Conservation (phyloP, 495 filamentous ascomycete genomes). For the Xylona heveae region DNA sequence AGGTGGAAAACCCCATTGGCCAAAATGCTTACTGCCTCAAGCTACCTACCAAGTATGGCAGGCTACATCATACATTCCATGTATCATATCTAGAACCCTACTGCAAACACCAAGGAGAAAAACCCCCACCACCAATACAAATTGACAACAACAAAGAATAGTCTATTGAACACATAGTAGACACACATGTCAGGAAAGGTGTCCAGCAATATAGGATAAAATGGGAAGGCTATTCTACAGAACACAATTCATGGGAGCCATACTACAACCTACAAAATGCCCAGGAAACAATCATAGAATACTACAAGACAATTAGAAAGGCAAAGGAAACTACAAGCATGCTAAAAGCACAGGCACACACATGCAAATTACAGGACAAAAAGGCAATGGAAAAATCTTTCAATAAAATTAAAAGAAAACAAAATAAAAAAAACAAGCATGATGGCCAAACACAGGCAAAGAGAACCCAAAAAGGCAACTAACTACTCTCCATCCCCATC, state of each 20-base stretch:
- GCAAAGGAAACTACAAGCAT: neutral
- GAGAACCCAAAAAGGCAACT: too few species aligned
- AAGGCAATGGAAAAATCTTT: neutral
- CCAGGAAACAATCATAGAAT: neutral
- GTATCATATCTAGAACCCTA: conserved; percentile 3
- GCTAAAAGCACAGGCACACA: neutral
- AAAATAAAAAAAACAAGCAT: too few species aligned
- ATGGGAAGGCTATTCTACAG: neutral
- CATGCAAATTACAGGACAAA: neutral
- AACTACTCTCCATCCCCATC: too few species aligned
- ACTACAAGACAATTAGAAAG: conserved; percentile 1
- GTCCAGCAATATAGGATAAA: neutral
- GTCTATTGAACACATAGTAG: neutral
- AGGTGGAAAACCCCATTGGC: neutral
- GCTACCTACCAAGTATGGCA: neutral
- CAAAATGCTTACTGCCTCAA: neutral
- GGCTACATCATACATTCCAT: conserved; percentile 4
- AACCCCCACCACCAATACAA: neutral
- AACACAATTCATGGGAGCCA: neutral
- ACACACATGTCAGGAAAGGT: neutral
- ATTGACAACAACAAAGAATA: neutral
- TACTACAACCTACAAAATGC: neutral
- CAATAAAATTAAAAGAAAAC: neutral
- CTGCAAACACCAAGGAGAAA: neutral
- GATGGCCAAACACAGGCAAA: too few species aligned